Base-by-base conservation (phyloP, 2,329 filamentous ascomycete genomes). In the Cercospora sp. region DNA sequence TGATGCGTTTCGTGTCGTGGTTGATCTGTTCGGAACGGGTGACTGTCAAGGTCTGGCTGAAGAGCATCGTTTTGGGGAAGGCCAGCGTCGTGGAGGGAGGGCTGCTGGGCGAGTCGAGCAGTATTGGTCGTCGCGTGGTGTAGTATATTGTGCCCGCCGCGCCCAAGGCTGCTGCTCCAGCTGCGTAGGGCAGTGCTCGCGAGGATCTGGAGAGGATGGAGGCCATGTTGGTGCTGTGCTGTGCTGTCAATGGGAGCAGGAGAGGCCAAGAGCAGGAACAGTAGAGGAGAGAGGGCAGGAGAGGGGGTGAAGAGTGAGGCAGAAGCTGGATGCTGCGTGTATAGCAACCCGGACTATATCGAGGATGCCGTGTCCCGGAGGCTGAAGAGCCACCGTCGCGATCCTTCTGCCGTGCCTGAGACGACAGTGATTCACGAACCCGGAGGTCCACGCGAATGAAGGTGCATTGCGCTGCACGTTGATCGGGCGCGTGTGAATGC, bases 1-100 rank as follows among this genome's bases (percentile, higher is more conserved):
- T 78, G 60, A 78, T 75, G 18, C 70, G 65, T 64, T 76, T 78
- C 5, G 75, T 77, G 58, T 78, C 76, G 68, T 77, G 76, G 66
- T 77, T 78, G 63, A 78, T 69, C 67, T 78, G 76, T 63, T 78
- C 75, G 21, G 73, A 71, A 18, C 69, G 69, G 18, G 68, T 72
- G 34, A 77, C 75, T 24, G 73, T 77, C 18, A 78, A 62, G 30
- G 73, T 67, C 57, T 74, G 72, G 37, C 74, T 72, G 68, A 77
- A 78, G n/a, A 77, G 73, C 76, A 78, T 78, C 12, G 69, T 74
- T 34, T 65, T 74, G 6, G 77, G 77, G 43, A 78, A 75, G 24
- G 73, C 67, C 37, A 78, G 68, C 1, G 75, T 76, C 32, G 74
- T 72, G 18, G 63, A 67, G 2, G 75, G 72, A 16, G 72, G 65